Conservation (phyloP, 2,329 filamentous ascomycete genomes). For the Chalaropsis thielavioides region DNA sequence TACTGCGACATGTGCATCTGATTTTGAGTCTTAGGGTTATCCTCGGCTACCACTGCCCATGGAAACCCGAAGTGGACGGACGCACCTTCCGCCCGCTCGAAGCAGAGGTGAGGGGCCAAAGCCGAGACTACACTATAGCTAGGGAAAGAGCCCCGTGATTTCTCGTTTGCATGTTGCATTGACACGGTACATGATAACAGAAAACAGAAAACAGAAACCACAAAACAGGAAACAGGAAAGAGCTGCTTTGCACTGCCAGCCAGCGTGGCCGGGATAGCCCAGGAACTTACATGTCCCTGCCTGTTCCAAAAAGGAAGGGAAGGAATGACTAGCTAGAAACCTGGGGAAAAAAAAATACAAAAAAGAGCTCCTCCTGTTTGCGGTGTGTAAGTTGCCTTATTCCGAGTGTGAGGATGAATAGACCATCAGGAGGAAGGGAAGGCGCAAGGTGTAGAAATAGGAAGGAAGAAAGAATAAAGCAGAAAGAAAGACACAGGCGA, state of each 20-base stretch:
- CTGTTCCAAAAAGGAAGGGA: neutral
- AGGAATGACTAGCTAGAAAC: neutral
- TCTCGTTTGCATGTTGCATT: neutral
- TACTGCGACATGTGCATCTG: too few relatives aligned
- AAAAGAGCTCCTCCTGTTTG: neutral
- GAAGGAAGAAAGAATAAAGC: conserved; percentile 2
- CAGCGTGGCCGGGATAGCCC: neutral
- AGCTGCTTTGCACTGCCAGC: conserved; percentile 1
- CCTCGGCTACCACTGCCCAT: neutral
- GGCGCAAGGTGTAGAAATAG: neutral
- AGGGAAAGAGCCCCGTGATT: too few relatives aligned
- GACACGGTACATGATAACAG: neutral
- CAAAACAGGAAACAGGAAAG: neutral
- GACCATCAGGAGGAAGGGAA: neutral
- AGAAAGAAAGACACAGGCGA: neutral
- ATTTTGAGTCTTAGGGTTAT: neutral
- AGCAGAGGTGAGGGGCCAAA: too few relatives aligned
- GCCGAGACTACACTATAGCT: too few relatives aligned
- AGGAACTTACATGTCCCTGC: neutral
- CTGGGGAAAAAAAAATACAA: neutral
- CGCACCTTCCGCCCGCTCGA: too few relatives aligned
- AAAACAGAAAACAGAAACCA: neutral
- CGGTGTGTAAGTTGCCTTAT: conserved; percentile 4
- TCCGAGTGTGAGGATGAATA: neutral
- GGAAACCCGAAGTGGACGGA: neutral